These are phyloP conservation scores for Sphaerulina populicola DNA, from an alignment of 2,329 filamentous ascomycete species.

Conservation along the genomic window DNA sequence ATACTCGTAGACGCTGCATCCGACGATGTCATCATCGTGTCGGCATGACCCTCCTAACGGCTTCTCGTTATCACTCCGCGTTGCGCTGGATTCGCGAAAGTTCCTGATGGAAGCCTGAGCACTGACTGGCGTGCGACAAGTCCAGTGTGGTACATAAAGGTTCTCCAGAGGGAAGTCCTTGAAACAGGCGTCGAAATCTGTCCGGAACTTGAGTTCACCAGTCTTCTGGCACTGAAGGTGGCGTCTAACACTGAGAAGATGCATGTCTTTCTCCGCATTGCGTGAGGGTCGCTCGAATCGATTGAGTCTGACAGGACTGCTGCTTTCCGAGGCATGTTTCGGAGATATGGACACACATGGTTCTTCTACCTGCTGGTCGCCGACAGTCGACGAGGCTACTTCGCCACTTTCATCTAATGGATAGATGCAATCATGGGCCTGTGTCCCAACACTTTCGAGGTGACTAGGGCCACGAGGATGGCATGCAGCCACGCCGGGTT, in stretches of 20 bases:
- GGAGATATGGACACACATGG: background rate
- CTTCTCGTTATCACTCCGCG: background rate
- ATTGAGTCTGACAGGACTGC: constrained; percentile 1
- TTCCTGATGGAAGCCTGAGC: constrained; percentile 2
- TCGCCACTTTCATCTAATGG: background rate
- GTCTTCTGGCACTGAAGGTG: background rate
- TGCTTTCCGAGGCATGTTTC: background rate
- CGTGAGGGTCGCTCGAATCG: constrained; percentile 2
- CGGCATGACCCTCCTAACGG: background rate
- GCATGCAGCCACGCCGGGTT: background rate
- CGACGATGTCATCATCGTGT: background rate
- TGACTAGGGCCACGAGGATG: background rate
- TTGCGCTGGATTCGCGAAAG: background rate
- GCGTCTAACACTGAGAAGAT: constrained; percentile 2
- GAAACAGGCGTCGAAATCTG: constrained; percentile 11
- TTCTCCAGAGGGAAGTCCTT: constrained; percentile 12
- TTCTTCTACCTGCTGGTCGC: background rate
- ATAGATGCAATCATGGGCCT: background rate
- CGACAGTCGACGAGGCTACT: background rate
- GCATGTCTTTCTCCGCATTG: constrained; percentile 4
- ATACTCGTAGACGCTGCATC: background rate
- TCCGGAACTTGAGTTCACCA: constrained; percentile 8
- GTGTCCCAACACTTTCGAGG: background rate
- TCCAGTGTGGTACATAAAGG: constrained; percentile 4
- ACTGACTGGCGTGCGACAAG: constrained; percentile 7